Evolutionary conservation across 1,284 basidiomycete genomes (phyloP), one percentile per base, ranked within the genome.

Genomic region (Gymnopus androsaceus): DNA sequence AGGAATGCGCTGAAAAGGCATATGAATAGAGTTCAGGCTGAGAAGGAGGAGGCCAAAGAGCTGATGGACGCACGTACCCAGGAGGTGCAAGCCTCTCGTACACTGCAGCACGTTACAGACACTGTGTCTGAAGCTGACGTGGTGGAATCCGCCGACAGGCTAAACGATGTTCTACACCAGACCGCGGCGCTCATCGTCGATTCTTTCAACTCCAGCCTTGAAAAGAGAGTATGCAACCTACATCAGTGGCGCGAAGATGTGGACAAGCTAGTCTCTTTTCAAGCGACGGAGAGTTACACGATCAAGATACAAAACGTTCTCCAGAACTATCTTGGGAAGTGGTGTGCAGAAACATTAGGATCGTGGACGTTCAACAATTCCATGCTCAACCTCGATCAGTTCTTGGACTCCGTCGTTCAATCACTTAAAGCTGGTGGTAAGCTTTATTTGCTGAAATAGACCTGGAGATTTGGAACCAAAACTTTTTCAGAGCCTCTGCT

Each of bases 111-210:
- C 7, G n/a, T 38, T 17, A 14, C 9, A 17, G 44, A 46, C 27
- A 45, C 44, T 5, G 12, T 28, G 15, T 54, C 53, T 15, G 34
- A 31, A 12, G 45, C 33, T 14, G 53, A 54, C 14, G 19, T 54
- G 7, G 23, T 37, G 27, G 17, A 12, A 8, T 36, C 23, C 19
- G 33, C 52, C 25, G 38, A 34, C 17, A 7, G 14, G 25, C 47
- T 41, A 7, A 45, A 51, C 12, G 21, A 41, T 33, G 30, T 11
- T 14, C 21, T 48, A 19, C 28, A 44, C 17, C 30, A 51, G 27
- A 31, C 34, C 8, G 45, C 48, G 23, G 46, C 45, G n/a, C 33
- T 33, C 21, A 46, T 36, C 40, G 36, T 19, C 19, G 53, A 41
- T 27, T 19, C 33, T n/a, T 38, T 7, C n/a, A 7, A 38, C n/a